These are phyloP conservation scores for Entonaema liquescens DNA, from an alignment of 495 filamentous ascomycete genomes.

Conservation along the genomic window DNA sequence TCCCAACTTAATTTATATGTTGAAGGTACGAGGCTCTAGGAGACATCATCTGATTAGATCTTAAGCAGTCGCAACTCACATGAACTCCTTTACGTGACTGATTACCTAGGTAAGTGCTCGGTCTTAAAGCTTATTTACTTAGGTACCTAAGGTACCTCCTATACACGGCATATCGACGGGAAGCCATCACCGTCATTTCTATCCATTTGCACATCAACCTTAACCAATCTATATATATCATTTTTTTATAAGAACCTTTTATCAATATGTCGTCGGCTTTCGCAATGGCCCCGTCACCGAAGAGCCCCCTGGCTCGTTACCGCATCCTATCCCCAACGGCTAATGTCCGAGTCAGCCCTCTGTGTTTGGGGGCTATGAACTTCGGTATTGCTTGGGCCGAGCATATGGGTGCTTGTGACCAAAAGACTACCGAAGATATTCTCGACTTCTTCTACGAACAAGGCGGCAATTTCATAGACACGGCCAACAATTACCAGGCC, in stretches of 20 bases:
- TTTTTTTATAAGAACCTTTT: background rate
- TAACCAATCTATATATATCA: background rate
- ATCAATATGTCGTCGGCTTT: conserved; percentile 6
- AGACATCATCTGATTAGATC: background rate
- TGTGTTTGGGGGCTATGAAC: conserved; percentile 71
- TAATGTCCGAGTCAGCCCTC: conserved; percentile 64
- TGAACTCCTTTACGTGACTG: background rate
- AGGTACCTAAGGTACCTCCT: background rate
- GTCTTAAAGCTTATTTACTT: conserved; percentile 6
- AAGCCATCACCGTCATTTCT: background rate
- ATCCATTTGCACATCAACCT: background rate
- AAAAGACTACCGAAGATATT: conserved; percentile 68
- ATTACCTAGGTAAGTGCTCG: background rate
- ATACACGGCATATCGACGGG: background rate
- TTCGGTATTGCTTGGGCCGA: conserved; percentile 65
- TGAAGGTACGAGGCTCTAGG: background rate
- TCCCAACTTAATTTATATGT: background rate
- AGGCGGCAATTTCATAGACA: conserved; percentile 83
- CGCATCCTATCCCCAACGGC: conserved; percentile 68
- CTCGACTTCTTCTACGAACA: conserved; percentile 72
- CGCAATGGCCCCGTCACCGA: conserved; percentile 50
- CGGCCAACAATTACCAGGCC: conserved; percentile 73
- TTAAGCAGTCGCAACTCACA: background rate
- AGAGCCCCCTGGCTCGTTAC: conserved; percentile 63
- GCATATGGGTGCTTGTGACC: conserved; percentile 66